Evolutionary conservation across 2,329 filamentous ascomycete genomes (phyloP).

Genomic region (Orbilia oligospora): DNA sequence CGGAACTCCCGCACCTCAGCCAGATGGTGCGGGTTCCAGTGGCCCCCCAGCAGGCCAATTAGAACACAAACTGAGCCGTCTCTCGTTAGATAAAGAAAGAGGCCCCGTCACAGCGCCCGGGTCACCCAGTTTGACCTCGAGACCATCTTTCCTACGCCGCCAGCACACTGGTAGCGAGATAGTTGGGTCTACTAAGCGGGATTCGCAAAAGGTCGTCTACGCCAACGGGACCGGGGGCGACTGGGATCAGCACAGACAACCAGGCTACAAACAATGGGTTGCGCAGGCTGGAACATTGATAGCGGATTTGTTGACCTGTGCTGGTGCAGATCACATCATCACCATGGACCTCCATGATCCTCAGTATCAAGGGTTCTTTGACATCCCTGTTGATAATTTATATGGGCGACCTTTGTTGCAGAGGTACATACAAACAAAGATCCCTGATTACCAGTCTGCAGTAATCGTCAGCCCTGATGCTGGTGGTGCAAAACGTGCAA

Average conservation of each 20-base stretch:
- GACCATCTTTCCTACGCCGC: conserved; percentile 53
- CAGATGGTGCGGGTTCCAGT: conserved; percentile 38
- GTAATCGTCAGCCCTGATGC: conserved; percentile 97
- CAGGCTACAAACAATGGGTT: conserved; percentile 98
- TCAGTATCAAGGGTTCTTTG: conserved; percentile 98
- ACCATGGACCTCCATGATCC: conserved; percentile 97
- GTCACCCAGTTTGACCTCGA: conserved; percentile 44
- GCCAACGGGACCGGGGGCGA: conserved; percentile 71
- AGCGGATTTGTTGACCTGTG: conserved; percentile 92
- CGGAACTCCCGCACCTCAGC: conserved; percentile 79
- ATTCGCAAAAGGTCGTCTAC: conserved; percentile 70
- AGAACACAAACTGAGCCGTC: conserved; percentile 62
- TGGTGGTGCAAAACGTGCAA: conserved; percentile 94
- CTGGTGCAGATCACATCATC: conserved; percentile 95
- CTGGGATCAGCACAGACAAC: conserved; percentile 80
- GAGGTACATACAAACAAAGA: conserved; percentile 82
- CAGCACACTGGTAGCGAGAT: conserved; percentile 52
- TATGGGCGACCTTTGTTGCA: conserved; percentile 84
- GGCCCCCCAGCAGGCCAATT: conserved; percentile 62
- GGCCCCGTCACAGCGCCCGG: conserved; percentile 47
- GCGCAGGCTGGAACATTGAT: conserved; percentile 96
- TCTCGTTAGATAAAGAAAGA: conserved; percentile 62
- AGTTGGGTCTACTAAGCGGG: conserved; percentile 49
- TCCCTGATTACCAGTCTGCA: conserved; percentile 85
- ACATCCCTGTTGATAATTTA: conserved; percentile 97